Evolutionary conservation across 352 stramenopile species (phyloP).

Genomic region (Elongisporangium prolatum): DNA sequence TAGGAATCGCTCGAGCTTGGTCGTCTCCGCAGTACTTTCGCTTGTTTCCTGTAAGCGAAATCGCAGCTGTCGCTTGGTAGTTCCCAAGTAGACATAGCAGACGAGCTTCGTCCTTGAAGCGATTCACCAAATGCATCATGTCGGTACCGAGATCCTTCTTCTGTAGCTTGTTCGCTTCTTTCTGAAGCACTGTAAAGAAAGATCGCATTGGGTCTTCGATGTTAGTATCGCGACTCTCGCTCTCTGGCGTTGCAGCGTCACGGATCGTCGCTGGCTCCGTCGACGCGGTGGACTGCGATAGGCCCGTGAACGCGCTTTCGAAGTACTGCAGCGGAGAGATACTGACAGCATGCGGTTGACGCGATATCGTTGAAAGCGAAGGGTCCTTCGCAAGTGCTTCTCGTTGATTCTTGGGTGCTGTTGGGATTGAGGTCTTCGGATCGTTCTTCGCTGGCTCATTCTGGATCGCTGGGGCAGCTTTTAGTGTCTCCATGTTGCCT

Average conservation of each 20-base stretch:
- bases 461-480: neutral
- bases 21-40: conserved; percentile 6
- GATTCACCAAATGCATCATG: conserved; percentile 5
- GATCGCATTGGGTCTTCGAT: neutral
- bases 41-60: conserved; percentile 3
- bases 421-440: neutral
- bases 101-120: conserved; percentile 23
- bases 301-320: neutral
- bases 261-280: neutral
- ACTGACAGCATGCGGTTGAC: neutral
- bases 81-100: conserved; percentile 16
- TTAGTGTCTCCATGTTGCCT: neutral
- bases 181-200: conserved; percentile 7
- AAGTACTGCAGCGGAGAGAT: neutral
- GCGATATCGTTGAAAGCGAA: neutral
- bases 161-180: conserved; percentile 7
- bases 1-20: conserved; percentile 5
- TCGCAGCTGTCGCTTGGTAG: conserved; percentile 2
- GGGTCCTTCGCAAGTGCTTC: neutral
- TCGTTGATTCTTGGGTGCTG: neutral
- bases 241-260: neutral
- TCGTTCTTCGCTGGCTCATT: neutral
- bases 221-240: neutral
- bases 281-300: neutral
- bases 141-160: conserved; percentile 3